phyloP scores from a whole-genome alignment of 441 rosid species.

The Manihot esculenta region DNA sequence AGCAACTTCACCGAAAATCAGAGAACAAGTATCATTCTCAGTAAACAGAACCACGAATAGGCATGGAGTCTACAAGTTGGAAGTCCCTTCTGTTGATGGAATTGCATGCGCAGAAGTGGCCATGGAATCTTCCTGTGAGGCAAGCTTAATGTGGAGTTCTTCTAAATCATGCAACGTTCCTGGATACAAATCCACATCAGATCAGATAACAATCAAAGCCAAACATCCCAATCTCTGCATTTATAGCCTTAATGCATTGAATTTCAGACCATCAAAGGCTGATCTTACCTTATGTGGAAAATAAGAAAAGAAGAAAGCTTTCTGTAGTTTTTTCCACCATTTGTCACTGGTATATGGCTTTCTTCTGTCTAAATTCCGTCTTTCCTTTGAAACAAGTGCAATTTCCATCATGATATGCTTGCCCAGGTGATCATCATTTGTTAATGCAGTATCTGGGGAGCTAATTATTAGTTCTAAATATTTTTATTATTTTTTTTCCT shows the following conservation, averaged over 20 bases:
- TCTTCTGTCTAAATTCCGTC: not conserved
- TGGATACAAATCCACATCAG: conserved; percentile 71
- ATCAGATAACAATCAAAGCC: conserved; percentile 69
- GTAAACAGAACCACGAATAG: conserved; percentile 88
- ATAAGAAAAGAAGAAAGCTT: conserved; percentile 19
- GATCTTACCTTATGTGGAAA: conserved; percentile 58
- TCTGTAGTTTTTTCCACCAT: not conserved
- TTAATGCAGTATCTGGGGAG: not conserved
- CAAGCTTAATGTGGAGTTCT: conserved; percentile 62
- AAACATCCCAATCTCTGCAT: conserved; percentile 66
- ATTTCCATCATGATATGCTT: conserved; percentile 3
- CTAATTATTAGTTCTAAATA: not conserved
- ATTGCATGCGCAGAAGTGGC: conserved; percentile 68
- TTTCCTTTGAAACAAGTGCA: conserved; percentile 11
- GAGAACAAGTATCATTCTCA: conserved; percentile 64
- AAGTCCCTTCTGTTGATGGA: conserved; percentile 75
- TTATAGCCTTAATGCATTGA: conserved; percentile 71
- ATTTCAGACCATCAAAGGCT: conserved; percentile 67
- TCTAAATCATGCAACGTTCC: conserved; percentile 72
- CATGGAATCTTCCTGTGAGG: conserved; percentile 70
- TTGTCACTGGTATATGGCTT: not conserved
- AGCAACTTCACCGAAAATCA: conserved; percentile 54
- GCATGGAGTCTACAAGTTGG: conserved; percentile 69
- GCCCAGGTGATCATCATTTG: not conserved
- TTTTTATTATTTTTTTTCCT: not conserved